Conservation (phyloP, 2,329 filamentous ascomycete genomes). For the Pseudocercospora cruenta region DNA sequence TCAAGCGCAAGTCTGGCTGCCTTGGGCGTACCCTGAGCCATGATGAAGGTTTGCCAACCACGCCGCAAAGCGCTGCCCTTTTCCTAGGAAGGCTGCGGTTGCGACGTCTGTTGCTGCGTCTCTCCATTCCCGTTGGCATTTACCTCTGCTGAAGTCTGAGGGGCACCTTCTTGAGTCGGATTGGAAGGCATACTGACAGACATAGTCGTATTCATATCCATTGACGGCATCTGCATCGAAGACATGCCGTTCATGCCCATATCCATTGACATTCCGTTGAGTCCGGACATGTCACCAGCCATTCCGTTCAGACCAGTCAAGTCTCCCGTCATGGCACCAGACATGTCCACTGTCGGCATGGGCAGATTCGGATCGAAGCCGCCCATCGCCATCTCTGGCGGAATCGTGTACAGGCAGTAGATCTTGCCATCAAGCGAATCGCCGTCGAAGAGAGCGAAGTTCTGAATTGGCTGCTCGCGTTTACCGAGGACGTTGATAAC, state of each 20-base stretch:
- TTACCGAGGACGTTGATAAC: constrained; percentile 94
- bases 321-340: constrained; percentile 9
- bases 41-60: background rate
- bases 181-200: background rate
- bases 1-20: background rate
- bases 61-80: constrained; percentile 1
- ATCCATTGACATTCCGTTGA: constrained; percentile 9
- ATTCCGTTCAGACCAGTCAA: constrained; percentile 8
- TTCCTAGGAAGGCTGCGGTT: constrained; percentile 7
- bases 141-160: background rate
- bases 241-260: constrained; percentile 14
- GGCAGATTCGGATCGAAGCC: constrained; percentile 16
- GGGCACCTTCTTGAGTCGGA: background rate
- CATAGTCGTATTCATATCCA: constrained; percentile 5
- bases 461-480: constrained; percentile 93
- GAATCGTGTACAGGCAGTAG: constrained; percentile 64
- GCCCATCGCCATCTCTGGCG: constrained; percentile 31
- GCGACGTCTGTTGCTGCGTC: background rate
- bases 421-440: constrained; percentile 76
- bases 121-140: background rate
- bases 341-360: constrained; percentile 6
- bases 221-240: background rate
- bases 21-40: background rate
- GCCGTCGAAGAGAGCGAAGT: constrained; percentile 89
- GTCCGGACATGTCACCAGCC: constrained; percentile 12